A percentile compares a stretch with the other conserved stretches of the same genome.
Conservation (phyloP, 2,329 filamentous ascomycete genomes). For the Clarireedia homoeocarpa region DNA sequence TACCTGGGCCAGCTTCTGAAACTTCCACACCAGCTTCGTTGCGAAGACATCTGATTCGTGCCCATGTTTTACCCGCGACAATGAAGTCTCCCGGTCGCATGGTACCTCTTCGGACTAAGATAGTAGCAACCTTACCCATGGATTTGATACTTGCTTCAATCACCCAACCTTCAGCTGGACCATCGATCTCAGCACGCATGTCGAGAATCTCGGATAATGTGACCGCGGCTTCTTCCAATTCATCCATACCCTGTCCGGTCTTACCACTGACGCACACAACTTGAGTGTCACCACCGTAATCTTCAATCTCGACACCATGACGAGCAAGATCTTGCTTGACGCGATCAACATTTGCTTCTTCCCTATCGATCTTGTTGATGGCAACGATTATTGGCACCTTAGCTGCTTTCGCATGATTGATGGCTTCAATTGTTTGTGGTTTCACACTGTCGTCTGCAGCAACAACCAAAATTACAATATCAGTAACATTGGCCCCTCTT, state of each 20-base stretch:
- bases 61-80: constrained; percentile 83
- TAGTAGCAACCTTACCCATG: constrained; percentile 76
- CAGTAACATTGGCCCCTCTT: constrained; percentile 89
- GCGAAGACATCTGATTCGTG: constrained; percentile 71
- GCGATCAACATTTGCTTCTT: constrained; percentile 67
- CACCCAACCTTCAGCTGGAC: constrained; percentile 84
- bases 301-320: constrained; percentile 85
- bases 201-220: constrained; percentile 86
- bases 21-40: constrained; percentile 77
- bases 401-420: constrained; percentile 83
- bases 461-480: constrained; percentile 93
- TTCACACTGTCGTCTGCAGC: constrained; percentile 97
- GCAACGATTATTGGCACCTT: constrained; percentile 95
- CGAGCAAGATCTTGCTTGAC: constrained; percentile 83
- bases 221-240: constrained; percentile 84
- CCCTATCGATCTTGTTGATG: constrained; percentile 94
- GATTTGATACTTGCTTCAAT: constrained; percentile 85
- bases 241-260: constrained; percentile 84
- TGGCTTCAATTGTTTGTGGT: constrained; percentile 90
- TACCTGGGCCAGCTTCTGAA: constrained; percentile 71
- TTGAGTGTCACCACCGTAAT: constrained; percentile 90
- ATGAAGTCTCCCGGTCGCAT: constrained; percentile 73
- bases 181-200: constrained; percentile 69
- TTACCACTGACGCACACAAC: constrained; percentile 87
- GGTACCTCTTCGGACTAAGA: constrained; percentile 83